Conservation (phyloP, 2,329 filamentous ascomycete species). For the Arthrobotrys iridis region DNA sequence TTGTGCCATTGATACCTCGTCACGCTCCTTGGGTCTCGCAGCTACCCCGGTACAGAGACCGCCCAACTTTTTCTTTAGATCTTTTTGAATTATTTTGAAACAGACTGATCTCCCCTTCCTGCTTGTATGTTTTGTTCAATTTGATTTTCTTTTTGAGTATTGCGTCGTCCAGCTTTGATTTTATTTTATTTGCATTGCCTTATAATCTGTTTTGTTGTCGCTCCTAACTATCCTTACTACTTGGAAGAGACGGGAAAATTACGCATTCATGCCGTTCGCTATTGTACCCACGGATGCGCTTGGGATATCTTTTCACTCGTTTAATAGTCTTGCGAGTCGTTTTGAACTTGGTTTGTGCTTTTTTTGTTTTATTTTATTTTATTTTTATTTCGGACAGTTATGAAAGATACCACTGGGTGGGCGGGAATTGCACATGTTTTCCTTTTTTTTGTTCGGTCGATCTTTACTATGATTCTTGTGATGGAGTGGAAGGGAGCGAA, state of each 20-base stretch:
- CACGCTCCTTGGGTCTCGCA: constrained; percentile 55
- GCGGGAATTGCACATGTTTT: constrained; percentile 15
- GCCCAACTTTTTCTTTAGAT: constrained; percentile 18
- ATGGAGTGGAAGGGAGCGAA: neutral
- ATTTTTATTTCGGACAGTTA: neutral
- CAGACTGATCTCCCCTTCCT: constrained; percentile 38
- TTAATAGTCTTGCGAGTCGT: neutral
- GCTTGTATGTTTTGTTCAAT: neutral
- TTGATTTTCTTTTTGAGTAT: constrained; percentile 50
- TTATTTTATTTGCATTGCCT: constrained; percentile 50
- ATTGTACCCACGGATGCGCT: constrained; percentile 51
- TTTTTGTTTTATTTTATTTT: neutral
- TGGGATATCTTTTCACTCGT: constrained; percentile 8
- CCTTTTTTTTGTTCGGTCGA: neutral
- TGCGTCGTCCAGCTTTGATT: constrained; percentile 56
- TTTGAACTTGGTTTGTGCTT: neutral
- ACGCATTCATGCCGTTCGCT: constrained; percentile 62
- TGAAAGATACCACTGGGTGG: constrained; percentile 47
- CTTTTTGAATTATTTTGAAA: constrained; percentile 3
- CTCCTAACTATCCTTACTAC: neutral
- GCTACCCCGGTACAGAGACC: constrained; percentile 55
- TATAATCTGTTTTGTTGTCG: neutral
- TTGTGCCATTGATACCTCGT: constrained; percentile 17
- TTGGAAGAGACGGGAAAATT: constrained; percentile 56
- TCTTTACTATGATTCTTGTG: neutral